A percentile compares a stretch with the other conserved stretches of the same genome.
Evolutionary conservation across 768 basidiomycete species (phyloP).

Genomic region (Kwoniella mangroviensis): DNA sequence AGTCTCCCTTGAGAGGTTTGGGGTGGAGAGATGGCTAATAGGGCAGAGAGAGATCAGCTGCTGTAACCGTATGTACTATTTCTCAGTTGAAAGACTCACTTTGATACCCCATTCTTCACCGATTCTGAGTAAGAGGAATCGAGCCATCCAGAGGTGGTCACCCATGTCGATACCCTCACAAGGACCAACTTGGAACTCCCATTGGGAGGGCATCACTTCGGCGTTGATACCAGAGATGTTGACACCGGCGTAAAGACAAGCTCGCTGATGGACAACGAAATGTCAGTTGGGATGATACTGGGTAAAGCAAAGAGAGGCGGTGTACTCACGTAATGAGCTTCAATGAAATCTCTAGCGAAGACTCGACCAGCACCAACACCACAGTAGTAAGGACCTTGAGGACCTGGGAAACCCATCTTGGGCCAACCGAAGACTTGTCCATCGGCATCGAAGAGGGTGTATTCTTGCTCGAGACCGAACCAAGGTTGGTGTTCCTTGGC

Average conservation of each 20-base stretch:
- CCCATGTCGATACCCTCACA: slow-evolving; percentile 98
- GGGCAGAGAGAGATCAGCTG: background rate
- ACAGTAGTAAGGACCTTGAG: slow-evolving; percentile 99
- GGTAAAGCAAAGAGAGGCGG: background rate
- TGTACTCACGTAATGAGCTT: slow-evolving; percentile 79
- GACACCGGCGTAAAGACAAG: slow-evolving; percentile 87
- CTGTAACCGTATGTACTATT: no score
- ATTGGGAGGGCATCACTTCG: slow-evolving; percentile 99
- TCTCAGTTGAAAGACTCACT: slow-evolving; percentile 41
- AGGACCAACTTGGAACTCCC: slow-evolving; percentile 99
- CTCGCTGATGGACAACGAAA: slow-evolving; percentile 35
- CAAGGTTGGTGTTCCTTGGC: slow-evolving; percentile 70
- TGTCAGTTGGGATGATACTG: background rate
- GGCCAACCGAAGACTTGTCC: slow-evolving; percentile 94
- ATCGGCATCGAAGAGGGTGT: slow-evolving; percentile 94
- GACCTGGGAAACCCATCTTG: slow-evolving; percentile 98
- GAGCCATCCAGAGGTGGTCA: slow-evolving; percentile 99
- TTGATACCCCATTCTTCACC: slow-evolving; percentile 97
- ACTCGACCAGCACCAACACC: slow-evolving; percentile 99
- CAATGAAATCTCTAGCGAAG: slow-evolving; percentile 96
- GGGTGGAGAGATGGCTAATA: slow-evolving; percentile 94
- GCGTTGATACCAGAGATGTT: slow-evolving; percentile 99
- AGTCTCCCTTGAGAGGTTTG: slow-evolving; percentile 93
- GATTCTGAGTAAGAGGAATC: slow-evolving; percentile 91
- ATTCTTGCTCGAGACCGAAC: slow-evolving; percentile 99